Conservation (phyloP, 257 asterid species). For the Solanum habrochaites region DNA sequence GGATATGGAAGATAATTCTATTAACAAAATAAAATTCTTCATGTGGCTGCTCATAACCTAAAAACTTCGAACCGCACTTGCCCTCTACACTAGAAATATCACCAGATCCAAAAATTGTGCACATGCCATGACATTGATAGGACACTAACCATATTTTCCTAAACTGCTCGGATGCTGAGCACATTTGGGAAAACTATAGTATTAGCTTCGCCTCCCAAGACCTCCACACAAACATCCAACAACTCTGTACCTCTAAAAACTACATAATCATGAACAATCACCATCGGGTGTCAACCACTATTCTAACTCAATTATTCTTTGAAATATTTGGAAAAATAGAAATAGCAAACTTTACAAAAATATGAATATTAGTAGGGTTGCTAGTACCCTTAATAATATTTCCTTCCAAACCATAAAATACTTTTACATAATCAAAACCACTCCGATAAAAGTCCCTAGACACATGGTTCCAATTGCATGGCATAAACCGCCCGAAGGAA, state of each 20-base stretch:
- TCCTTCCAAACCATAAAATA: neutral
- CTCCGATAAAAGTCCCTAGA: too few species aligned
- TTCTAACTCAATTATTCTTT: neutral
- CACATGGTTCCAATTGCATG: too few species aligned
- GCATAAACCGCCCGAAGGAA: too few species aligned
- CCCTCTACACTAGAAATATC: neutral
- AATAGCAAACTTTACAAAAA: neutral
- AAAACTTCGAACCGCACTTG: neutral
- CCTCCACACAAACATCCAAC: too few species aligned
- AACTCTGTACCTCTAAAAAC: neutral
- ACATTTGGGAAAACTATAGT: too few species aligned
- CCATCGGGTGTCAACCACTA: neutral
- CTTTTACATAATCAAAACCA: neutral
- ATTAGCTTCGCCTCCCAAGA: neutral
- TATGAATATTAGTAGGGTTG: too few species aligned
- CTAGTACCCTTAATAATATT: neutral
- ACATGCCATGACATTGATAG: neutral
- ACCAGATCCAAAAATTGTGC: neutral
- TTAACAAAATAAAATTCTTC: neutral
- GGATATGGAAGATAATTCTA: too few species aligned
- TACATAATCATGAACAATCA: too few species aligned
- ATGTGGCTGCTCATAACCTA: neutral
- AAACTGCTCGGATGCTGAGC: neutral
- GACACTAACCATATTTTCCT: neutral
- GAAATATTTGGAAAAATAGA: neutral